Evolutionary conservation across 2,329 filamentous ascomycete genomes (phyloP).

Genomic region (Ophiostoma montium): DNA sequence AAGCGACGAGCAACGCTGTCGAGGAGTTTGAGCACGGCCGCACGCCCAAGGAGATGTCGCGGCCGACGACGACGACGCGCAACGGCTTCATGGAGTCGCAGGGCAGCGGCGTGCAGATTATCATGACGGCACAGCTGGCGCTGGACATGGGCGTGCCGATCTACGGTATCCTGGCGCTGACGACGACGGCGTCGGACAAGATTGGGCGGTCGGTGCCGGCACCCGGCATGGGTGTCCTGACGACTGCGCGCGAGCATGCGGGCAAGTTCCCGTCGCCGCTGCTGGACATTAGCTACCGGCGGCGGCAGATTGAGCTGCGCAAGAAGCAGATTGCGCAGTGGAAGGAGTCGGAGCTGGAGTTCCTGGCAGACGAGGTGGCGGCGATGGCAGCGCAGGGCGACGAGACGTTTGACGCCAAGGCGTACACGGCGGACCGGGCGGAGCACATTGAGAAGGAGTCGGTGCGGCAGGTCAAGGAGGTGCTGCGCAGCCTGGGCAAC

Average conservation of each 20-base stretch:
- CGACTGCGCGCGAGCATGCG: constrained; percentile 78
- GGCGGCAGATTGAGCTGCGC: constrained; percentile 84
- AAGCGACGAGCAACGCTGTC: constrained; percentile 94
- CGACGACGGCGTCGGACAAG: constrained; percentile 95
- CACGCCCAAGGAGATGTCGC: constrained; percentile 94
- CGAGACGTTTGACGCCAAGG: constrained; percentile 60
- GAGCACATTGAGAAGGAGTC: constrained; percentile 82
- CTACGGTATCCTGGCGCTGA: constrained; percentile 84
- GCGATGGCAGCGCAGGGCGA: constrained; percentile 73
- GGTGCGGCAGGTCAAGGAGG: constrained; percentile 80
- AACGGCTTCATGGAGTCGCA: constrained; percentile 99
- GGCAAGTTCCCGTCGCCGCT: constrained; percentile 91
- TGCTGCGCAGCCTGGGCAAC: constrained; percentile 85
- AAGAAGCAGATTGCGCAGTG: constrained; percentile 91
- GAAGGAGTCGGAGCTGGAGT: constrained; percentile 90
- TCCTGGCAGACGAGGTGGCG: constrained; percentile 79
- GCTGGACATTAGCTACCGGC: constrained; percentile 94
- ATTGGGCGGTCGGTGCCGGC: constrained; percentile 95
- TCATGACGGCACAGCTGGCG: constrained; percentile 94
- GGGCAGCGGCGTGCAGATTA: constrained; percentile 93
- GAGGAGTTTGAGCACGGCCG: constrained; percentile 93
- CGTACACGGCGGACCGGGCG: constrained; percentile 75
- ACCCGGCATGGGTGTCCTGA: constrained; percentile 91
- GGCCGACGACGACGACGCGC: constrained; percentile 89
- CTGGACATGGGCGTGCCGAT: constrained; percentile 98